These are phyloP conservation scores for Ophioceras dolichostomum DNA, from an alignment of 2,329 filamentous ascomycete genomes.

Conservation along the genomic window DNA sequence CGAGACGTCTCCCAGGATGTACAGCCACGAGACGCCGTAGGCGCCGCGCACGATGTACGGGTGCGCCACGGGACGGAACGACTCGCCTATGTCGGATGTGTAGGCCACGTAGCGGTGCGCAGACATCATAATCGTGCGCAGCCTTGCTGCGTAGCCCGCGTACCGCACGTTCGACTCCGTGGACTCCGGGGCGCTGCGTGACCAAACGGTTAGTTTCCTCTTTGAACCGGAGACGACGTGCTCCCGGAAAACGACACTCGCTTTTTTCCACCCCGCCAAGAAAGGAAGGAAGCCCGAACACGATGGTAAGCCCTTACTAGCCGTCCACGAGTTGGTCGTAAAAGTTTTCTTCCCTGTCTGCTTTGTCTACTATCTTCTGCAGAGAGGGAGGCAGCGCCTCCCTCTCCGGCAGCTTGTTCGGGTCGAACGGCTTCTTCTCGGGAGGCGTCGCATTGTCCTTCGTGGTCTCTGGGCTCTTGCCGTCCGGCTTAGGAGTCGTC, in stretches of 20 bases:
- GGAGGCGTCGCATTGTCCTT: too few relatives aligned
- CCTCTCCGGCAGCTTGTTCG: slow-evolving; percentile 31
- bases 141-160: slow-evolving; percentile 77
- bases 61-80: slow-evolving; percentile 85
- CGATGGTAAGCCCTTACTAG: slow-evolving; percentile 43
- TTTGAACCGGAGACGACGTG: too few relatives aligned
- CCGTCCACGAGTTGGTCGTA: slow-evolving; percentile 69
- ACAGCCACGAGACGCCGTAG: slow-evolving; percentile 87
- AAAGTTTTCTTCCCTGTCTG: slow-evolving; percentile 55
- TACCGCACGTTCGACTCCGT: slow-evolving; percentile 83
- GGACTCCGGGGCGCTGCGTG: slow-evolving; percentile 55
- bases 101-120: slow-evolving; percentile 96
- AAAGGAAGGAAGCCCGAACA: not conserved
- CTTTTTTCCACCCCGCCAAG: not conserved
- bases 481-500: slow-evolving; percentile 10
- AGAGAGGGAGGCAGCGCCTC: slow-evolving; percentile 41
- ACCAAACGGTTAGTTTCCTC: not conserved
- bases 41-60: slow-evolving; percentile 69
- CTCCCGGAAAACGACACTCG: too few relatives aligned
- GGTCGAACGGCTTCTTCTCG: slow-evolving; percentile 23
- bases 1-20: slow-evolving; percentile 78
- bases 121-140: slow-evolving; percentile 76
- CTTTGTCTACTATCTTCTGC: slow-evolving; percentile 44
- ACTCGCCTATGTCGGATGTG: slow-evolving; percentile 92
- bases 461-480: slow-evolving; percentile 12